phyloP scores from a whole-genome alignment of 768 basidiomycete genomes.

The Dendrothele bispora region DNA sequence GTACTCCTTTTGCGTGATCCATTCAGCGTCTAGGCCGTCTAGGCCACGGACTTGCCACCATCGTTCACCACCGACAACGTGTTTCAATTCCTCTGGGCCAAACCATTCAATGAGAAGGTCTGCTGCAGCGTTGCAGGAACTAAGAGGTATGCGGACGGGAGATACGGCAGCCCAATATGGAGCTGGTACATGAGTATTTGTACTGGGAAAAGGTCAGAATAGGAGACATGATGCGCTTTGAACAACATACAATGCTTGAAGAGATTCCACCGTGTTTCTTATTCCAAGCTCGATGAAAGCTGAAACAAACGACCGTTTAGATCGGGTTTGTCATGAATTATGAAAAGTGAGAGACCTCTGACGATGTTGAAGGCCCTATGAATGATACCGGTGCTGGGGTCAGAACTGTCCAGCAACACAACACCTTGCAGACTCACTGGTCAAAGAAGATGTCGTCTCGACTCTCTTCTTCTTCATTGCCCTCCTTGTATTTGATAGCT shows the following conservation, averaged over 20 bases:
- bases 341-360: constrained; percentile 33
- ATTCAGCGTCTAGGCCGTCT: constrained; percentile 65
- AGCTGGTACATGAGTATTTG: constrained; percentile 69
- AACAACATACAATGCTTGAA: constrained; percentile 57
- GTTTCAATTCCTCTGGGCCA: constrained; percentile 65
- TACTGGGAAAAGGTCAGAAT: constrained; percentile 30
- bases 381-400: too few relatives aligned
- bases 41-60: constrained; percentile 83
- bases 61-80: constrained; percentile 70
- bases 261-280: constrained; percentile 68
- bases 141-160: constrained; percentile 56
- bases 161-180: constrained; percentile 65
- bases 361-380: constrained; percentile 68
- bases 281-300: constrained; percentile 68
- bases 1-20: constrained; percentile 55
- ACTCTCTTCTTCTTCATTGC: constrained; percentile 42
- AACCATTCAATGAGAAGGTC: constrained; percentile 69
- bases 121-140: constrained; percentile 60
- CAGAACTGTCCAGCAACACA: too few relatives aligned
- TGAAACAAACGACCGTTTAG: constrained; percentile 11
- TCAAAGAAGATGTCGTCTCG: constrained; percentile 69
- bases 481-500: constrained; percentile 34
- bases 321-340: background rate
- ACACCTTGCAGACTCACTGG: constrained; percentile 49
- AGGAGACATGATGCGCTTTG: background rate